phyloP scores from a whole-genome alignment of 805 yeast genomes.

The Lipomyces chichibuensis region DNA sequence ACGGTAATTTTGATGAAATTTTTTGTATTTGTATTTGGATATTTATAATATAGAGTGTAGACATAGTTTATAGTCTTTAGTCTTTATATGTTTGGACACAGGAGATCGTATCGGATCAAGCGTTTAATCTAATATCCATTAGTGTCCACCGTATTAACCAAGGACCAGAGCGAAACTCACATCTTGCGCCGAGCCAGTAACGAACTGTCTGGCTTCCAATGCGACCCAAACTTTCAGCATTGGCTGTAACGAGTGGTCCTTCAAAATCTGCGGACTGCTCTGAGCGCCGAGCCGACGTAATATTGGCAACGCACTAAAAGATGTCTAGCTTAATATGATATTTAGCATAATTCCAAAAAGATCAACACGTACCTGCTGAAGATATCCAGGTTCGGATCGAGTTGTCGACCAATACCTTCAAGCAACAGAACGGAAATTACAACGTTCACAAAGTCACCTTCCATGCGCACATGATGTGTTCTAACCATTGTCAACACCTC shows the following conservation, averaged over 20 bases:
- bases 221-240: constrained; percentile 93
- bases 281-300: constrained; percentile 76
- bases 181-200: constrained; percentile 79
- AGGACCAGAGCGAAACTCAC: constrained; percentile 49
- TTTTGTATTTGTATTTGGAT: not conserved
- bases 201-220: constrained; percentile 82
- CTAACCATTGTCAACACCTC: constrained; percentile 90
- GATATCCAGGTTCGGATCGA: constrained; percentile 89
- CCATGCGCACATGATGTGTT: constrained; percentile 94
- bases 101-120: constrained; percentile 65
- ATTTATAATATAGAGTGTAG: not conserved
- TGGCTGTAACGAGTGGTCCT: constrained; percentile 52
- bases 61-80: not conserved
- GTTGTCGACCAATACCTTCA: constrained; percentile 94
- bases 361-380: constrained; percentile 88
- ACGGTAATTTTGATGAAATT: not conserved
- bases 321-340: constrained; percentile 20
- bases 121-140: constrained; percentile 41
- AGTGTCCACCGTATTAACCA: not conserved
- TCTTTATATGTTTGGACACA: constrained; percentile 57
- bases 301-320: constrained; percentile 73
- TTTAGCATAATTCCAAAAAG: constrained; percentile 37
- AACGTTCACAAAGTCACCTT: constrained; percentile 93
- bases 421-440: constrained; percentile 88
- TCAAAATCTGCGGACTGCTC: constrained; percentile 49